Conservation (phyloP, 208 protist genomes). For the Vickermania spadyakhi region DNA sequence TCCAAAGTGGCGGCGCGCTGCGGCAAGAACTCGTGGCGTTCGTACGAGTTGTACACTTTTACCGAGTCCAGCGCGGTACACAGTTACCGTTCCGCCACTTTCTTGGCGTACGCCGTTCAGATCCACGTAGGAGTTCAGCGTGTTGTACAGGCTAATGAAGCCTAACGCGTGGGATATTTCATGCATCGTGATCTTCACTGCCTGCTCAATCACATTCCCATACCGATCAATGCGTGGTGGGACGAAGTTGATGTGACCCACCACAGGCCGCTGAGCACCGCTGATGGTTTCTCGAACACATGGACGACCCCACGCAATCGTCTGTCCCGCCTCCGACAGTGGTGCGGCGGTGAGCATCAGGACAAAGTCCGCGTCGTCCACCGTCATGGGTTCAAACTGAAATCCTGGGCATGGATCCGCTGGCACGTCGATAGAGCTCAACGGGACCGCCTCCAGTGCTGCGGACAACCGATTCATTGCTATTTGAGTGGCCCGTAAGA, state of each 20-base stretch:
- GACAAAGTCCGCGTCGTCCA: slow-evolving; percentile 28
- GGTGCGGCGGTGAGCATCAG: slow-evolving; percentile 32
- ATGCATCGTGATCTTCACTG: slow-evolving; percentile 24
- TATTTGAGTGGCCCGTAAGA: slow-evolving; percentile 10
- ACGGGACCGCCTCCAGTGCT: slow-evolving; percentile 18
- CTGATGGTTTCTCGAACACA: slow-evolving; percentile 8
- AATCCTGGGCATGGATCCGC: slow-evolving; percentile 10
- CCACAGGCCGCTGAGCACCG: slow-evolving; percentile 17
- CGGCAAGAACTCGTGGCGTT: slow-evolving; percentile 16
- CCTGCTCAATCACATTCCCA: background rate
- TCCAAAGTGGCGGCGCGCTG: slow-evolving; percentile 45
- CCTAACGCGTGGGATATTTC: slow-evolving; percentile 57
- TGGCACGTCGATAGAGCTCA: slow-evolving; percentile 8
- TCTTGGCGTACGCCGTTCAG: slow-evolving; percentile 3
- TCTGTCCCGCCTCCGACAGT: background rate
- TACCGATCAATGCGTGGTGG: slow-evolving; percentile 14
- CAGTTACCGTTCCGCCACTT: slow-evolving; percentile 9
- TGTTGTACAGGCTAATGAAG: slow-evolving; percentile 18
- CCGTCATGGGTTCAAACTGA: slow-evolving; percentile 1
- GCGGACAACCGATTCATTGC: slow-evolving; percentile 14
- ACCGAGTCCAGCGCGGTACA: slow-evolving; percentile 13
- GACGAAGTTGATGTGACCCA: slow-evolving; percentile 63
- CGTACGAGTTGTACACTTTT: slow-evolving; percentile 20
- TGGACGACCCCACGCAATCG: slow-evolving; percentile 24
- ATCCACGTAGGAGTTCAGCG: slow-evolving; percentile 11